Conservation (phyloP, 768 basidiomycete genomes). For the Grammothele lineata region DNA sequence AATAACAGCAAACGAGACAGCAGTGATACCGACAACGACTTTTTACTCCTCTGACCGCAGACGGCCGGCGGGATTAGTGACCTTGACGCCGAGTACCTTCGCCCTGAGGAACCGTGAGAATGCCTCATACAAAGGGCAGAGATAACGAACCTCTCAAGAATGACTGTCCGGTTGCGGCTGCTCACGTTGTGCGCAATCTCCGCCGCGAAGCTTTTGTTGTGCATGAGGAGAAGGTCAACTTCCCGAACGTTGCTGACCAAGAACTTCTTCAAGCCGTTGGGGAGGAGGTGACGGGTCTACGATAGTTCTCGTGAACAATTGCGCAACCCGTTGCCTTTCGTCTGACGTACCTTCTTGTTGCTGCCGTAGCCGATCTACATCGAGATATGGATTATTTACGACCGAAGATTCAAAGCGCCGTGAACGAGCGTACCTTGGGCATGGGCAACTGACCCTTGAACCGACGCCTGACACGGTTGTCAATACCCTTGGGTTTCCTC, state of each 20-base stretch:
- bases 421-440: slow-evolving; percentile 72
- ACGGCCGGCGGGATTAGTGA: slow-evolving; percentile 89
- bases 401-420: not conserved
- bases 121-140: not conserved
- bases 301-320: not conserved
- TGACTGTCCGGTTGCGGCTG: slow-evolving; percentile 89
- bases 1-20: slow-evolving; percentile 31
- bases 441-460: slow-evolving; percentile 96
- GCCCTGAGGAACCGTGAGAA: too few relatives aligned
- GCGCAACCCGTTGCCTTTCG: not conserved
- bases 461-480: slow-evolving; percentile 93
- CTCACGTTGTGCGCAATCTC: slow-evolving; percentile 96
- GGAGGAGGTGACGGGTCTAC: slow-evolving; percentile 91
- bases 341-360: slow-evolving; percentile 61
- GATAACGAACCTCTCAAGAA: slow-evolving; percentile 72
- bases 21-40: slow-evolving; percentile 30
- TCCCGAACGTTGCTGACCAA: slow-evolving; percentile 92
- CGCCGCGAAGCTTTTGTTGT: slow-evolving; percentile 94
- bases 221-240: slow-evolving; percentile 94
- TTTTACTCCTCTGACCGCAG: slow-evolving; percentile 87
- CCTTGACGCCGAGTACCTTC: slow-evolving; percentile 84
- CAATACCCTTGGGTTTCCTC: slow-evolving; percentile 99
- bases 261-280: slow-evolving; percentile 95
- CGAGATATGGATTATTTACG: not conserved
- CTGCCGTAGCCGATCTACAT: slow-evolving; percentile 80